Evolutionary conservation across 257 asterid species (phyloP).

Genomic region (Capsicum rhomboideum): DNA sequence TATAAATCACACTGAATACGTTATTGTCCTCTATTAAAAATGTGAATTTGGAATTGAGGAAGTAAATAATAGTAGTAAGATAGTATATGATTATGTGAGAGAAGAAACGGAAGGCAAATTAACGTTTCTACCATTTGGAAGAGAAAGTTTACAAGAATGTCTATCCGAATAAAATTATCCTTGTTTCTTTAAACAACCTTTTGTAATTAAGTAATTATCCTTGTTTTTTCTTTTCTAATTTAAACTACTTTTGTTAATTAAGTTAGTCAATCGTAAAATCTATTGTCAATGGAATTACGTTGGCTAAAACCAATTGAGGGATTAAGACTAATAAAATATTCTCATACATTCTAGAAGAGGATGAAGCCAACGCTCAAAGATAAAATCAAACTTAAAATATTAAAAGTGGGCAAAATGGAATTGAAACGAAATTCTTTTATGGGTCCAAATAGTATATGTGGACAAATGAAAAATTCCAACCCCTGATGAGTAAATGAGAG

Average conservation of each 20-base stretch:
- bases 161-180: background rate
- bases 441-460: background rate
- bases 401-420: background rate
- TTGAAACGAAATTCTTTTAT: background rate
- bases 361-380: background rate
- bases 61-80: too few relatives aligned
- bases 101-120: too few relatives aligned
- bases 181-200: background rate
- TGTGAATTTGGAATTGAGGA: too few relatives aligned
- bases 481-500: background rate
- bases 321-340: background rate
- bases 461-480: background rate
- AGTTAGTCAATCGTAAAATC: background rate
- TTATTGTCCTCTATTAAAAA: too few relatives aligned
- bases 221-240: background rate
- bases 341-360: background rate
- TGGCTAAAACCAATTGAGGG: background rate
- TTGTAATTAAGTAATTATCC: too few relatives aligned
- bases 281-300: background rate
- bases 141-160: background rate
- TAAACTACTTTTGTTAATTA: background rate
- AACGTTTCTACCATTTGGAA: background rate
- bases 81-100: too few relatives aligned
- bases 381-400: background rate
- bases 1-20: too few relatives aligned